These are phyloP conservation scores for Vicia faba DNA, from an alignment of 306 rosid species.

Conservation along the genomic window DNA sequence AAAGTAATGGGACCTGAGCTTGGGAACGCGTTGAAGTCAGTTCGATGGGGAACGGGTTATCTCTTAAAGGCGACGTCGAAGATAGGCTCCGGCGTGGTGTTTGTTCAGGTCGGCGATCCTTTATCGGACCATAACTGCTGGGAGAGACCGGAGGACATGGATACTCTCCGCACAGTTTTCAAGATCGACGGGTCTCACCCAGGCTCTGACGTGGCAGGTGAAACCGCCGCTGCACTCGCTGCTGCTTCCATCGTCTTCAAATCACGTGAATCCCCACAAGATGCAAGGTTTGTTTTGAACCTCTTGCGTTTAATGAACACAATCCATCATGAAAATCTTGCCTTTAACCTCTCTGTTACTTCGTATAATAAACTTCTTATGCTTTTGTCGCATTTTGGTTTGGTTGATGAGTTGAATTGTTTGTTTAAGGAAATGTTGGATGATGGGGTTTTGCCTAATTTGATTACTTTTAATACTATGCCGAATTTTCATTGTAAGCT, in stretches of 20 bases:
- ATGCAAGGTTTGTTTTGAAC: too few species aligned
- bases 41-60: constrained; percentile 87
- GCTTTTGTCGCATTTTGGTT: too few species aligned
- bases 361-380: too few species aligned
- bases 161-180: constrained; percentile 77
- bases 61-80: constrained; percentile 73
- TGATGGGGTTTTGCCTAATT: too few species aligned
- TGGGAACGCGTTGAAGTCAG: constrained; percentile 64
- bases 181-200: constrained; percentile 77
- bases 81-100: constrained; percentile 66
- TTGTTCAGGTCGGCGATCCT: constrained; percentile 87
- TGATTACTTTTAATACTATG: too few species aligned
- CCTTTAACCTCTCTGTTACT: too few species aligned
- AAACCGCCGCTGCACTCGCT: constrained; percentile 96
- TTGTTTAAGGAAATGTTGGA: too few species aligned
- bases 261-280: constrained; percentile 94
- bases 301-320: too few species aligned
- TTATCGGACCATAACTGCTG: constrained; percentile 91
- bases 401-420: too few species aligned
- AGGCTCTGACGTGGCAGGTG: constrained; percentile 97
- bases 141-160: constrained; percentile 99
- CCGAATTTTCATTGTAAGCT: too few species aligned
- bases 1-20: constrained; percentile 81
- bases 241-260: constrained; percentile 98
- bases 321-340: too few species aligned